Conservation (phyloP, 2,329 filamentous ascomycete genomes). For the Lachnum nothofagi region DNA sequence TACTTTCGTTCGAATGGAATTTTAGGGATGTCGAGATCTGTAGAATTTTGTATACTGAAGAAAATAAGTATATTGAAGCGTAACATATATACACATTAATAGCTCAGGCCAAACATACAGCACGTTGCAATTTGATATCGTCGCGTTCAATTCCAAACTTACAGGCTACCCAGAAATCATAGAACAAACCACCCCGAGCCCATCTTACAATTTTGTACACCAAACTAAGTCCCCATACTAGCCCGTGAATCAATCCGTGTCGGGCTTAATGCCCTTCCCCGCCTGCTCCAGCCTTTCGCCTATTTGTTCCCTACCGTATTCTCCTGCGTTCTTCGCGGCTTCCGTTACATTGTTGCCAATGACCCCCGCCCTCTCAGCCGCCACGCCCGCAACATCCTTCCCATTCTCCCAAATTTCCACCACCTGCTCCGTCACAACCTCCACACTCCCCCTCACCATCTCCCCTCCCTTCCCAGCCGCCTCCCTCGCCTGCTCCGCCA, state of each 20-base stretch:
- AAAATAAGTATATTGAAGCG: background rate
- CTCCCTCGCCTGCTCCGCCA: slow-evolving; percentile 36
- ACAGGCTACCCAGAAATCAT: no score
- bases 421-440: slow-evolving; percentile 14
- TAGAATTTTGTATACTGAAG: background rate
- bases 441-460: slow-evolving; percentile 14
- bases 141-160: no score
- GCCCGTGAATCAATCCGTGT: background rate
- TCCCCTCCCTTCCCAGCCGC: slow-evolving; percentile 15
- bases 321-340: slow-evolving; percentile 18
- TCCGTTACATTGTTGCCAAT: slow-evolving; percentile 7
- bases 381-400: slow-evolving; percentile 16
- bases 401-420: slow-evolving; percentile 14
- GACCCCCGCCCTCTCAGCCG: slow-evolving; percentile 11
- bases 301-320: background rate
- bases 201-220: no score
- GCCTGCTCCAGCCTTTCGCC: background rate
- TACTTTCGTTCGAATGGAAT: no score
- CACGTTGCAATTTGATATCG: no score
- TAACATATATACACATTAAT: no score
- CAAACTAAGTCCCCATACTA: no score
- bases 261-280: slow-evolving; percentile 9
- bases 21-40: background rate
- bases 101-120: no score
- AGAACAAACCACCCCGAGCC: no score